Evolutionary conservation across 306 rosid genomes (phyloP).

Genomic region (Fragaria ananassa): DNA sequence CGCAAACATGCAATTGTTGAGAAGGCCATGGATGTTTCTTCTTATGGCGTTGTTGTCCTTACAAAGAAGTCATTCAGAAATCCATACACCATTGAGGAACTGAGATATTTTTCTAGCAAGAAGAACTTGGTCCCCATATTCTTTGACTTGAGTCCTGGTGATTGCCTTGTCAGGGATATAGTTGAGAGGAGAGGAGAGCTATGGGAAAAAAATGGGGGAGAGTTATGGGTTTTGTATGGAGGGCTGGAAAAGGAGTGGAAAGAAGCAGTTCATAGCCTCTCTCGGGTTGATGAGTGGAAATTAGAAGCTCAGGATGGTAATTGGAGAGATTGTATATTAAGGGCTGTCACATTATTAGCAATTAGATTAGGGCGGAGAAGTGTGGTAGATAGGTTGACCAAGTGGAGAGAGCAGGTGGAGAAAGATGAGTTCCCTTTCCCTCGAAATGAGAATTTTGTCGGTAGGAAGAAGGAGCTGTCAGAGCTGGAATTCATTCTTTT

Average conservation of each 20-base stretch:
- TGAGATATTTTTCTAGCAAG: constrained; percentile 61
- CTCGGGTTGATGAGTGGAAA: constrained; percentile 81
- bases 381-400: constrained; percentile 61
- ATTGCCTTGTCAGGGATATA: constrained; percentile 83
- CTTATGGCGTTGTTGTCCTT: constrained; percentile 68
- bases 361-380: constrained; percentile 76
- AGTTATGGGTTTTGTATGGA: constrained; percentile 72
- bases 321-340: constrained; percentile 84
- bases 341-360: constrained; percentile 59
- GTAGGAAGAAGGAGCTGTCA: constrained; percentile 76
- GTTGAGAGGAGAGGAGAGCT: constrained; percentile 87
- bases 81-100: constrained; percentile 75
- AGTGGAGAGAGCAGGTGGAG: constrained; percentile 76
- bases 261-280: constrained; percentile 68
- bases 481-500: constrained; percentile 80
- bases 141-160: constrained; percentile 72
- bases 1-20: constrained; percentile 59
- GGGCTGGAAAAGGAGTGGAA: constrained; percentile 84
- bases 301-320: constrained; percentile 82
- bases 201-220: constrained; percentile 86
- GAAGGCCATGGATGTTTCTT: constrained; percentile 86
- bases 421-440: constrained; percentile 76
- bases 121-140: constrained; percentile 83
- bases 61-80: constrained; percentile 84
- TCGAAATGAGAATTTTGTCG: constrained; percentile 65